Percentiles rank a stretch among this genome's conserved stretches.
Evolutionary conservation across 176 grass and related monocot genomes (phyloP).

Genomic region (Chrysopogon serrulatus): DNA sequence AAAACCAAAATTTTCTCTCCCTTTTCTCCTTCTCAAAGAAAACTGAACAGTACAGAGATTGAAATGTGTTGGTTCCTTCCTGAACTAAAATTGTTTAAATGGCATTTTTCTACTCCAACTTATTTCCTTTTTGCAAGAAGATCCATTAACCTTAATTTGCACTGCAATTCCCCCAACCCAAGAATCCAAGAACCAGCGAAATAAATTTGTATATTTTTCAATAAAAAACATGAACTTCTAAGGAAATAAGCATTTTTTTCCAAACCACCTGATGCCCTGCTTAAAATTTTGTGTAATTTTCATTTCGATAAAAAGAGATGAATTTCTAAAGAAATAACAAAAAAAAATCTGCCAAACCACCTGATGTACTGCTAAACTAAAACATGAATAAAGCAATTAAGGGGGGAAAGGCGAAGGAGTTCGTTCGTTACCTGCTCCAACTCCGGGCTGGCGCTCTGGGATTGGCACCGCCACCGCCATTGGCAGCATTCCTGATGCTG

Average conservation of each 20-base stretch:
- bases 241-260: no score
- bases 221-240: no score
- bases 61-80: neutral
- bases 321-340: neutral
- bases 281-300: no score
- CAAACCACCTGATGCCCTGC: no score
- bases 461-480: neutral
- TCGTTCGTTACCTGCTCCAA: conserved; percentile 39
- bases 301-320: neutral
- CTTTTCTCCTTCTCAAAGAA: neutral
- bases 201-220: neutral
- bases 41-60: neutral
- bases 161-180: neutral
- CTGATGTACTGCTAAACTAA: neutral
- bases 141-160: neutral
- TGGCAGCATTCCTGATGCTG: conserved; percentile 25
- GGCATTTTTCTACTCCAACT: neutral
- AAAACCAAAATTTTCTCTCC: neutral
- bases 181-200: neutral
- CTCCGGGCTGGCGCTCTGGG: conserved; percentile 17
- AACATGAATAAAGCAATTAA: neutral
- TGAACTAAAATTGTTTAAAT: neutral
- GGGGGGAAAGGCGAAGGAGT: neutral
- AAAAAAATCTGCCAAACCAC: neutral
- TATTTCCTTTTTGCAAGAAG: neutral